Base-by-base conservation (phyloP, 805 yeast genomes). In the Sungouiozyma ichnusensis region DNA sequence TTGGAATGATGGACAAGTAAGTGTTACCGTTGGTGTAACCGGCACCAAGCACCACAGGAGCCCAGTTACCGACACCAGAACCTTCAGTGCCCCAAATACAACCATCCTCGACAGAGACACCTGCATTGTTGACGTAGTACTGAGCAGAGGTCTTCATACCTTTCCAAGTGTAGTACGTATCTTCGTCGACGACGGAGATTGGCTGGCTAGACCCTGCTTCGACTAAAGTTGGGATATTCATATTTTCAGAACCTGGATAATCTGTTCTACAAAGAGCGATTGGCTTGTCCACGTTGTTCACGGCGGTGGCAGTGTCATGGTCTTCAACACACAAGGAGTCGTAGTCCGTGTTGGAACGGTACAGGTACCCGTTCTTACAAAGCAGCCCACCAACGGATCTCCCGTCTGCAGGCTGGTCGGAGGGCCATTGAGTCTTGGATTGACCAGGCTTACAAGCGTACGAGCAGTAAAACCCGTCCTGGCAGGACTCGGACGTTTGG, bases 401-500 rank as follows among this genome's bases (percentile, higher is more conserved):
- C 62, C 85, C 87, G 56, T 66, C 73, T 33, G 74, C 44, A 33
- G 87, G 87, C 65, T 80, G 87, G 29, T 60, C 52, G 35, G 73
- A 59, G 33, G 86, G 86, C 85, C 85, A 80, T 66, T 80, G 87
- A 45, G 86, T 79, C 71, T 80, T 80, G 55, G 85, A 77, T 82
- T 77, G 77, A 70, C 87, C 87, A 34, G 85, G 72, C 59, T 78
- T 81, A 63, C 87, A 80, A 41, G 85, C 85, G 59, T 80, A 80
- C 41, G 86, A 80, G 62, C 87, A 80, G 71, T 79, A 80, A 60
- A 68, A 72, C 38, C 83, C 87, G 47, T 78, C 81, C 48, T 66
- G 55, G 68, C 87, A 80, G 37, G 78, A 61, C 46, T 71, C 60
- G 51, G 75, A 67, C 67, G 75, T 63, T 69, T 80, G 81, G 44